Base-by-base conservation (phyloP, 805 yeast genomes). In the Wickerhamomyces bovis region DNA sequence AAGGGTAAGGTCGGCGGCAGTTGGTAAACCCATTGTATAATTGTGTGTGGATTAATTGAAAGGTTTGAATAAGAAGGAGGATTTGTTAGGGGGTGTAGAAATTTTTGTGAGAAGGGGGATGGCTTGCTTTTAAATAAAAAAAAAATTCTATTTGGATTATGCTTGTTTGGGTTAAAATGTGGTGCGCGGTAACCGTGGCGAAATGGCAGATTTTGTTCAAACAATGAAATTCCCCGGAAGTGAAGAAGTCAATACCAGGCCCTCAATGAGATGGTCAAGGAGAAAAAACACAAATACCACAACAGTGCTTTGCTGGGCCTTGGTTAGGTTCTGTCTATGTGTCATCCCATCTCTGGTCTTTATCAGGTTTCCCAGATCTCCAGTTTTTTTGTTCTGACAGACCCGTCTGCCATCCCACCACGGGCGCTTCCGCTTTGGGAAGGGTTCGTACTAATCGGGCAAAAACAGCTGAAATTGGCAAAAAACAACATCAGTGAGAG, bases 1-100 rank as follows among this genome's bases (percentile, higher is more conserved):
- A 60, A 89, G 76, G 53, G 81, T 67, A 57, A 82, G 71, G 70
- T 89, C 96, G 59, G 85, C 82, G 60, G 80, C 77, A 78, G 12
- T 9, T 13, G 18, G 15, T 13, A 26, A 9, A 13, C n/a, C 35
- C 16, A 16, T 22, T 20, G 19, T 13, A 19, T n/a, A 36, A 18
- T 19, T 18, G 11, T 18, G 8, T 36, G 8, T 36, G 6, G 15
- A 31, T 36, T 13, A 36, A 36, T 36, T 35, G 16, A 35, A n/a
- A n/a, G n/a, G n/a, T n/a, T n/a, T n/a, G n/a, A n/a, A n/a, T n/a
- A n/a, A n/a, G n/a, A n/a, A n/a, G n/a, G n/a, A n/a, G n/a, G n/a
- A 15, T n/a, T 10, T 16, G 13, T 28, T 28, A 15, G 5, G 31
- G 31, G 11, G 5, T n/a, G 31, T 12, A 10, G n/a, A 28, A 15